These are phyloP conservation scores for Arthrinium phaeospermum DNA, from an alignment of 2,329 filamentous ascomycete species.

Conservation along the genomic window DNA sequence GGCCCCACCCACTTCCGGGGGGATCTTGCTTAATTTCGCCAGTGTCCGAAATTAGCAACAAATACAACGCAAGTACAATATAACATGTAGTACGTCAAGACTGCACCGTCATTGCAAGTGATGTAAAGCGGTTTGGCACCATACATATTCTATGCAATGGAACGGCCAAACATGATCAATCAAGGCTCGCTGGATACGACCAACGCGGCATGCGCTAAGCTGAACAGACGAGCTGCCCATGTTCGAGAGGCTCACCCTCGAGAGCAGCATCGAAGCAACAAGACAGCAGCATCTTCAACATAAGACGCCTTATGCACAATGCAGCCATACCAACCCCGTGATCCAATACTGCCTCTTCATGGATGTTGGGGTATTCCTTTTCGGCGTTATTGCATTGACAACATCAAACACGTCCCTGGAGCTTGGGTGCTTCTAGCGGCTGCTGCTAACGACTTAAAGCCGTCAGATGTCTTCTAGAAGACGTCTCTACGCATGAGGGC, in stretches of 20 bases:
- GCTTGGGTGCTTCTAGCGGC: background rate
- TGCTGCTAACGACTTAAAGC: background rate
- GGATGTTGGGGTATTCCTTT: background rate
- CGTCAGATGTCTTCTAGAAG: slow-evolving; percentile 9
- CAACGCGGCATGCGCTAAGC: background rate
- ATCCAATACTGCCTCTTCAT: background rate
- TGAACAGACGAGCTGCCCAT: background rate
- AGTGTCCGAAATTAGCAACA: slow-evolving; percentile 17
- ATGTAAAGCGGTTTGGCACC: background rate
- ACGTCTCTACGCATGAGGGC: background rate
- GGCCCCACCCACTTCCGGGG: background rate
- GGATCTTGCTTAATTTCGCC: slow-evolving; percentile 16
- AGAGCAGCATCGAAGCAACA: background rate
- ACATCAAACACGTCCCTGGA: background rate
- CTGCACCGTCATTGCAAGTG: background rate
- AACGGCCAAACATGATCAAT: slow-evolving; percentile 13
- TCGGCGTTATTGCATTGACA: background rate
- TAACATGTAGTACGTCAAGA: background rate
- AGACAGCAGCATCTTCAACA: background rate
- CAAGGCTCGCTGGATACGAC: background rate
- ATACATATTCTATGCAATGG: background rate
- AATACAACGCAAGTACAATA: background rate
- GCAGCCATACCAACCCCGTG: background rate
- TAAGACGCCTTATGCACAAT: background rate
- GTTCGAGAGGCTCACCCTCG: background rate